phyloP scores from a whole-genome alignment of 805 yeast species.

The Zygoascus bituminiphila region DNA sequence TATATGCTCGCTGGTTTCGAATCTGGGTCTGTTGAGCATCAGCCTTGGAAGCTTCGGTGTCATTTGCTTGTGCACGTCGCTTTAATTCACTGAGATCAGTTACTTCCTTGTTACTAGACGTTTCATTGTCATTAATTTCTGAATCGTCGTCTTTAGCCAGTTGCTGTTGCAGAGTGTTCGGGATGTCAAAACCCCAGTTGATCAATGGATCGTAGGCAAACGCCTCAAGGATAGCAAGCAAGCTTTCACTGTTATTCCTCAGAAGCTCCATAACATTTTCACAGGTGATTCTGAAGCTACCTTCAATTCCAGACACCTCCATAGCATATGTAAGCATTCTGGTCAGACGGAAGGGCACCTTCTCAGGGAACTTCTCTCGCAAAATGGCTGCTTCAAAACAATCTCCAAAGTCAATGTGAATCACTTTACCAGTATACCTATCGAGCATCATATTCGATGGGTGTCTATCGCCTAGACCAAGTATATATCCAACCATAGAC shows the following conservation, averaged over 20 bases:
- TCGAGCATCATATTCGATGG: conserved; percentile 96
- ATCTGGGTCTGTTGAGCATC: conserved; percentile 59
- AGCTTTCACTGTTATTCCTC: conserved; percentile 87
- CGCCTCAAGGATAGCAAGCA: conserved; percentile 97
- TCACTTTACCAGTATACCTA: conserved; percentile 86
- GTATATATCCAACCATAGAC: conserved; percentile 97
- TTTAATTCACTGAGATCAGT: conserved; percentile 58
- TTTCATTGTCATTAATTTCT: conserved; percentile 1
- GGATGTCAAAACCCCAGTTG: conserved; percentile 97
- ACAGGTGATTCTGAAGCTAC: conserved; percentile 91
- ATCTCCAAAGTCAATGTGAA: conserved; percentile 98
- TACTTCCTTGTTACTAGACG: conserved; percentile 2
- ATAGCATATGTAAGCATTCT: conserved; percentile 96
- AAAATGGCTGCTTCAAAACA: conserved; percentile 97
- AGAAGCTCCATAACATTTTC: conserved; percentile 95
- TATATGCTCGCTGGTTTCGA: conserved; percentile 82
- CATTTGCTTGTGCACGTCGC: conserved; percentile 67
- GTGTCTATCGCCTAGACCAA: conserved; percentile 96
- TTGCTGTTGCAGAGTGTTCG: conserved; percentile 35
- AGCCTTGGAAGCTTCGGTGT: conserved; percentile 63
- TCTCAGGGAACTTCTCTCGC: conserved; percentile 95
- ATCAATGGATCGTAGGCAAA: conserved; percentile 98
- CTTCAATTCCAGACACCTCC: conserved; percentile 99
- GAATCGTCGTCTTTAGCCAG: background rate
- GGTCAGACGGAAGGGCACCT: conserved; percentile 93